Conservation (phyloP, 2,329 filamentous ascomycete genomes). For the Coniochaeta sp. region DNA sequence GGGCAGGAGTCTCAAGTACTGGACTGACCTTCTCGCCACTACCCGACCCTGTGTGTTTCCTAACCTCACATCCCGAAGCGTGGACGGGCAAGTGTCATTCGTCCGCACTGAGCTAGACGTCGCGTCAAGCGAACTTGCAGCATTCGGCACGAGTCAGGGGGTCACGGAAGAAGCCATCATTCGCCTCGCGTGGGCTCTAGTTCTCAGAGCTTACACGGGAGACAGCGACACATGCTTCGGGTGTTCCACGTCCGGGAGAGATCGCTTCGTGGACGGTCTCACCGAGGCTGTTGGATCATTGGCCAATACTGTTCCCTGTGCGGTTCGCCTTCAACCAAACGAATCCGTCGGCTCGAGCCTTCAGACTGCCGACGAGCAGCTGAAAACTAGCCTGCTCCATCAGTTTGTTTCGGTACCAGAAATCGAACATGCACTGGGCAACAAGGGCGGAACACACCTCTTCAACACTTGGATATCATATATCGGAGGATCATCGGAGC, state of each 20-base stretch:
- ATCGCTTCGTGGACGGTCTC: constrained; percentile 33
- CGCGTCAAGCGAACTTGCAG: constrained; percentile 29
- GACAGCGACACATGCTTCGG: constrained; percentile 49
- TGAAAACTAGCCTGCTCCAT: constrained; percentile 24
- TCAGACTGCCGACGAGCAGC: constrained; percentile 23
- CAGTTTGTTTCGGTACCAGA: constrained; percentile 38
- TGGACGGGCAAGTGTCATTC: constrained; percentile 23
- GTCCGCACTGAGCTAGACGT: constrained; percentile 33
- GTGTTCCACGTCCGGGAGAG: constrained; percentile 36
- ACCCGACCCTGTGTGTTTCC: constrained; percentile 40
- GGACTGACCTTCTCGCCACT: constrained; percentile 32
- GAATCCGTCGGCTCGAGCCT: constrained; percentile 26
- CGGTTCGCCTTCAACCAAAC: constrained; percentile 22
- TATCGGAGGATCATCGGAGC: constrained; percentile 29
- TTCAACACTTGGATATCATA: constrained; percentile 47
- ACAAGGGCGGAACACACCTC: constrained; percentile 30
- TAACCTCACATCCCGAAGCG: constrained; percentile 20
- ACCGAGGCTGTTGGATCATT: constrained; percentile 39
- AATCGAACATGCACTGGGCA: constrained; percentile 37
- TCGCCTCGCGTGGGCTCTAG: constrained; percentile 52
- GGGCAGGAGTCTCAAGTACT: constrained; percentile 33
- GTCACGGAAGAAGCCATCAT: constrained; percentile 43
- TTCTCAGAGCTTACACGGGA: constrained; percentile 48
- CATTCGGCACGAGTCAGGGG: constrained; percentile 32
- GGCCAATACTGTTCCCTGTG: constrained; percentile 29